Base-by-base conservation (phyloP, 306 rosid genomes). In the Arachis stenosperma region DNA sequence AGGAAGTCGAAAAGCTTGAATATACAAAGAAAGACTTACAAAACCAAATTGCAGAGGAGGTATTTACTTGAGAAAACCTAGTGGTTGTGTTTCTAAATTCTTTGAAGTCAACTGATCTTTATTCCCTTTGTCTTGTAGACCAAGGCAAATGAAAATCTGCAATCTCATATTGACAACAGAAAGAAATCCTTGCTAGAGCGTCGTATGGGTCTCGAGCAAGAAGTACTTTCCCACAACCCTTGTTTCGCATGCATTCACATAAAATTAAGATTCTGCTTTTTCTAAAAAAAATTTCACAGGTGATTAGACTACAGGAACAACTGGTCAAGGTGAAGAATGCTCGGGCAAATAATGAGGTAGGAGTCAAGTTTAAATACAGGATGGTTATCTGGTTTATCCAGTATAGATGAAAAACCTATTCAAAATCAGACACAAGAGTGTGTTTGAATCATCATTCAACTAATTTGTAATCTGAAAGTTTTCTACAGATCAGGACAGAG, bases 151-250 rank as follows among this genome's bases (percentile, higher is more conserved):
- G 85, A 50, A 57, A 78, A 75, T 81, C 78, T 91, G 76, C 89
- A 81, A 76, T 65, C 79, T 11, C 73, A 82, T 75, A 78, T 83
- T 65, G 88, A 87, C 65, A 83, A 61, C 40, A 76, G 76, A 75
- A 91, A 88, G 93, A 75, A 67, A 69, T 81, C 62, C 78, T 70
- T 91, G 83, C 83, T 53, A 17, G 93, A 84, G 79, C 98, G 83
- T 76, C 99, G 86, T 52, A 76, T 75, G 61, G 88, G 86, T 77
- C 99, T 95, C 11, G 88, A 87, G 87, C 90, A 88, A 81, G 98
- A 91, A 68, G 99, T 95, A 86, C 48, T 69, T 37, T 69, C 67
- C 29, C 39, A 55, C 37, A 5, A 36, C 68, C 22, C 22, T 76
- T 80, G 67, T 55, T 68, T 62, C 61, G 39, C 73, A 10, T 42